Base-by-base conservation (phyloP, 345 rosid genomes). In the Salix exigua region DNA sequence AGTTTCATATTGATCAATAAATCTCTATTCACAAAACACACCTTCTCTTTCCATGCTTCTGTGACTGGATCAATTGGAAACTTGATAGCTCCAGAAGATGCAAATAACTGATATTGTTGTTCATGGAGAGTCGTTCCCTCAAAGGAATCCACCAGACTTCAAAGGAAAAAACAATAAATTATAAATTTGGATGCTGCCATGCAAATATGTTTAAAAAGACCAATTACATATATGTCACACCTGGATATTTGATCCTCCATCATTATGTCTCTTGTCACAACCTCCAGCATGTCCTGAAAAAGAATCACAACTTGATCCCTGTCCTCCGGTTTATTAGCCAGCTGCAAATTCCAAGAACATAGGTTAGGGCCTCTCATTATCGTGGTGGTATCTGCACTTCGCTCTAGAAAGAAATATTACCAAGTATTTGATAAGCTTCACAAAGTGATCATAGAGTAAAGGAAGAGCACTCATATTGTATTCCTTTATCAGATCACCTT, bases 21-120 rank as follows among this genome's bases (percentile, higher is more conserved):
- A 65, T 55, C 48, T 48, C 61, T 17, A 26, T 21, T 66, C 75
- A 72, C 55, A 60, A 60, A 51, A 64, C 78, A 42, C 26, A 92
- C 99, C 92, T 92, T 94, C 82, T 96, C 99, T 82, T 82, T 89
- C 99, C 99, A 96, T 73, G 98, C 98, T 88, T 94, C 98, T 65
- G 96, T 86, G 66, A 58, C 84, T 14, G 87, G 95, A 4, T 77
- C 75, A 82, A 95, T 80, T 9, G 99, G 98, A 86, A 92, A 96
- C 12, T 37, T 87, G 80, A 96, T 96, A 75, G 98, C 99, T 80
- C 99, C 99, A 68, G 79, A 69, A 61, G 98, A 87, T 73, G 99
- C 99, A 83, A 96, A 96, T 74, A 96, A 81, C 72, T 88, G 98
- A 85, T 88, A 75, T 44, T 84, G 78, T 84, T 88, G 87, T 35